Base-by-base conservation (phyloP, 768 basidiomycete species). In the Tubosaeta brunneosetosa region DNA sequence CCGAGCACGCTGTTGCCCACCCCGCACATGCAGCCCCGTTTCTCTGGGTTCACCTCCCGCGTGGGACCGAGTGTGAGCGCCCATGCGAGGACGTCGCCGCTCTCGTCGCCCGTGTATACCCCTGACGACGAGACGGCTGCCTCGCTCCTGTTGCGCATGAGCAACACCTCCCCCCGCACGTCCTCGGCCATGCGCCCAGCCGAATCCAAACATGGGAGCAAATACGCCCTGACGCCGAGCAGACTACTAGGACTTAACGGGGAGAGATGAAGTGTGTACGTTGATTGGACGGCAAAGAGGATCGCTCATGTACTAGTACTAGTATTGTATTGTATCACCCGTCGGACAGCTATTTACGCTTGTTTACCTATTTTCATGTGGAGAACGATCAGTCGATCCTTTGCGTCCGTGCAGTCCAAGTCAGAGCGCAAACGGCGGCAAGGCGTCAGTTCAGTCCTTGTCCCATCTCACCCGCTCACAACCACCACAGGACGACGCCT, bases 381-480 rank as follows among this genome's bases (percentile, higher is more conserved):
- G 4, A 55, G 50, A 42, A 9, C 45, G 17, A 4, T 22, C 19
- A 17, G 40, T 12, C 19, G 40, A 17, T 17, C 37, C 40, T 11
- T 41, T 6, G 19, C 42, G 25, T 43, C 42, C 3, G 25, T 27
- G 25, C 75, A 76, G 55, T 73, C 81, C 42, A 81, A 78, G 63
- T 82, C 86, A 5, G 87, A 89, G 59, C 88, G 87, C 78, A 90
- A 88, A 66, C 77, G 88, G 51, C 77, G 79, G 56, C 87, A 89
- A 67, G 74, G 77, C 44, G 87, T 88, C 47, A 59, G 85, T 11
- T 0, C 58, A 12, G 1, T 14, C 43, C 32, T 36, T 42, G 5
- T 14, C 14, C 6, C 31, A 11, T 14, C n/a, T 34, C 1, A 17
- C 25, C 9, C 25, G 7, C 41, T 56, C 40, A 55, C 58, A 42